A percentile compares a stretch with the other conserved stretches of the same genome.
Evolutionary conservation across 1,284 basidiomycete species (phyloP).

Genomic region (Leccinum fuscescens): DNA sequence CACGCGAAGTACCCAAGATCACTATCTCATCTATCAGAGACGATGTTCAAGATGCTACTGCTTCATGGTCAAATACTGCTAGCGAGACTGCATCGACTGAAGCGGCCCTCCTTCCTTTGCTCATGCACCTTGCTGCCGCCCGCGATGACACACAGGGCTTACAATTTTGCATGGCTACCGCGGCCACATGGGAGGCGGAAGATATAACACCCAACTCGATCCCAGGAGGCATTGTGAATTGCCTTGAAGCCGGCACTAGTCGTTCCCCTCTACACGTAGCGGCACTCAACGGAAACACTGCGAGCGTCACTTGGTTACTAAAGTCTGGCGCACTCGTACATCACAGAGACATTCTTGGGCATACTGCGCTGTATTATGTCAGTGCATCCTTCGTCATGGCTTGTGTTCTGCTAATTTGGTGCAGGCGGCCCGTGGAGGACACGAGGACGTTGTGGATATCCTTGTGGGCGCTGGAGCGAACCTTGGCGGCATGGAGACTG

Average conservation of each 20-base stretch:
- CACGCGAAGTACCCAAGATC: conserved; percentile 42
- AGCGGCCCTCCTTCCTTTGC: conserved; percentile 66
- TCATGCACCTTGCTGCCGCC: conserved; percentile 76
- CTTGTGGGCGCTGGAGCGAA: conserved; percentile 77
- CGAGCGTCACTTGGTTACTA: conserved; percentile 61
- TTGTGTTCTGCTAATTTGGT: background rate
- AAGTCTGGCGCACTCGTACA: conserved; percentile 86
- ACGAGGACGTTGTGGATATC: conserved; percentile 59
- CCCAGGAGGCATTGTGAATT: conserved; percentile 68
- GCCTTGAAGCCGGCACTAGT: conserved; percentile 64
- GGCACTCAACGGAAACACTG: conserved; percentile 63
- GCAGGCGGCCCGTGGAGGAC: conserved; percentile 69
- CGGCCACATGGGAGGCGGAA: conserved; percentile 29
- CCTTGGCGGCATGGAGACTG: conserved; percentile 63
- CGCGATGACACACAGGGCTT: conserved; percentile 64
- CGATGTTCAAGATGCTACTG: conserved; percentile 50
- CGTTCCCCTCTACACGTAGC: conserved; percentile 82
- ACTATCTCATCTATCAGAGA: conserved; percentile 39
- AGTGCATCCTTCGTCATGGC: conserved; percentile 23
- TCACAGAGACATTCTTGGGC: conserved; percentile 72
- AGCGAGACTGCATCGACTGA: conserved; percentile 69
- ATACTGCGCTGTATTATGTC: conserved; percentile 82
- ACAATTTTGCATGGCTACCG: conserved; percentile 51
- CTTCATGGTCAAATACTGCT: conserved; percentile 75
- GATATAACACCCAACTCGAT: conserved; percentile 35